Percentiles rank a stretch among this genome's conserved stretches.
Conservation (phyloP, 805 yeast genomes). For the Kazachstania psychrophila region DNA sequence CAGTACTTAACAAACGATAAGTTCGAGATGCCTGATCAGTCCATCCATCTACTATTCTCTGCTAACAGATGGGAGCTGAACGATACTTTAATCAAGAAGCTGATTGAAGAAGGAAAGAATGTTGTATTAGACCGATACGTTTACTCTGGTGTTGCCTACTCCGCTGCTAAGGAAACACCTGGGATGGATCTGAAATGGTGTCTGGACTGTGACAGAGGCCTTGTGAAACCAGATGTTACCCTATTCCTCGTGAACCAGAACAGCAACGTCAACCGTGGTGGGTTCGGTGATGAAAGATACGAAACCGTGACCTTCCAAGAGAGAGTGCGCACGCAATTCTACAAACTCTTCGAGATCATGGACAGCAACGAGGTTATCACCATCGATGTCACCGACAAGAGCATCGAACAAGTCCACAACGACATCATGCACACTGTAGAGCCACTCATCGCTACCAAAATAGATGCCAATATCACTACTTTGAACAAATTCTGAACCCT, state of each 20-base stretch:
- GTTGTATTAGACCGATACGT: constrained; percentile 80
- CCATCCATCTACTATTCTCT: constrained; percentile 79
- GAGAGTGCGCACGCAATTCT: constrained; percentile 57
- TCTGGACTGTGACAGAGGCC: constrained; percentile 66
- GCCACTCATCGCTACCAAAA: not conserved
- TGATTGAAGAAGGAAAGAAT: constrained; percentile 42
- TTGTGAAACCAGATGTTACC: constrained; percentile 80
- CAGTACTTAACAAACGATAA: constrained; percentile 48
- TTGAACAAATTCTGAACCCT: too few species aligned
- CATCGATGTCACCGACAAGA: constrained; percentile 50
- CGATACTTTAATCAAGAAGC: constrained; percentile 34
- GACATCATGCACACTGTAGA: constrained; percentile 2
- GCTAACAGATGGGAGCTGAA: constrained; percentile 92
- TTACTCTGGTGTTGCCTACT: constrained; percentile 88
- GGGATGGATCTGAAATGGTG: constrained; percentile 72
- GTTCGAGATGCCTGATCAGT: constrained; percentile 55
- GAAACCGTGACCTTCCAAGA: constrained; percentile 67
- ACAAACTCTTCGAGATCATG: constrained; percentile 33
- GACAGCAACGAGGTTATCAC: constrained; percentile 33
- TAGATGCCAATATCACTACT: too few species aligned
- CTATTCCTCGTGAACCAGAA: constrained; percentile 56
- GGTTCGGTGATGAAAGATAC: constrained; percentile 92
- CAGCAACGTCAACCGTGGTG: constrained; percentile 44
- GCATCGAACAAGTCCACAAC: constrained; percentile 45
- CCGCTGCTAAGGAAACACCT: constrained; percentile 55